Base-by-base conservation (phyloP, 2,329 filamentous ascomycete genomes). In the Pestalotiopsis sp. region DNA sequence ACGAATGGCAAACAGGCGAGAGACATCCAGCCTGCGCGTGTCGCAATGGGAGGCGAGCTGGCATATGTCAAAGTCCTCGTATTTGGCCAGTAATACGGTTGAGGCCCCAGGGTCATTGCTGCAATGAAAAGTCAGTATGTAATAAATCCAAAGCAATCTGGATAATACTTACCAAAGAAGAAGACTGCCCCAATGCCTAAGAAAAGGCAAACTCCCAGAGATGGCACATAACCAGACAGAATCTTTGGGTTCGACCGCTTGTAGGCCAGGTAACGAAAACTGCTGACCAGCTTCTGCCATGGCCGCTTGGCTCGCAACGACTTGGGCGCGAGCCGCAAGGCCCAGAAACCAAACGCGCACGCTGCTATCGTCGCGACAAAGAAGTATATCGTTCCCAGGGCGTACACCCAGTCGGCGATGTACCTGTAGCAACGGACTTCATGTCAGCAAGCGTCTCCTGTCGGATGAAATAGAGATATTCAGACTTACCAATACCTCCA, bases 21-120 rank as follows among this genome's bases (percentile, higher is more conserved):
- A 1, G 85, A 80, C 80, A 89, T 83, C 80, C 83, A 88, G 2
- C 86, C 86, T 0, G 85, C 73, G 23, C 86, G 77, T 0, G 85
- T 87, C 1, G 85, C 86, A 25, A 89, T 80, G 0, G 86, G 86
- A 12, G 86, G 86, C 36, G 85, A 87, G 73, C 79, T 77, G 9
- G 86, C 87, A 71, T 81, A 88, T 38, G 73, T 77, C 3, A 80
- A 69, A 7, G 76, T 74, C 13, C 65, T 66, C 5, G 79, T 80
- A 63, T 81, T 83, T 0, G 85, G 83, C 86, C 86, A 89, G 79
- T 89, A 89, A 75, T 88, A 89, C 0, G 87, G 86, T 31, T 80
- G 75, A 0, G 86, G 85, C 1, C 80, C 83, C 1, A 87, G 77
- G 0, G 81, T 82, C 82, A 86, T 82, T n/a, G 76, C 82, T 82